A percentile compares a stretch with the other conserved stretches of the same genome.
These are phyloP conservation scores for Carex scoparia DNA, from an alignment of 176 grass and related monocot genomes.

Conservation along the genomic window DNA sequence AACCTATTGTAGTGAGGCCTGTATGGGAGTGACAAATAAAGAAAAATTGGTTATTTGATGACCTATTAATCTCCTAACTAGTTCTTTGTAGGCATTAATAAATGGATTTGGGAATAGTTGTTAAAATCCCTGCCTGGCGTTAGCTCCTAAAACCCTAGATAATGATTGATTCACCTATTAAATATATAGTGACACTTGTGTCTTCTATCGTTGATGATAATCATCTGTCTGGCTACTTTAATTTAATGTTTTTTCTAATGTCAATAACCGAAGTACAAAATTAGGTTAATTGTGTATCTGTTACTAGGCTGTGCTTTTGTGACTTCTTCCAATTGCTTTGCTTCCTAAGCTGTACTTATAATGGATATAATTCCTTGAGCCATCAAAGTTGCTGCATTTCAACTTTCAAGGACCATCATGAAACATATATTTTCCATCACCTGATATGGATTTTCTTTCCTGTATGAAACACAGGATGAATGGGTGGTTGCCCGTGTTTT, in stretches of 20 bases:
- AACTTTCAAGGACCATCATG: too few species aligned
- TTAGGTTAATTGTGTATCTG: neutral
- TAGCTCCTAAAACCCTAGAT: conserved; percentile 17
- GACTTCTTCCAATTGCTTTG: neutral
- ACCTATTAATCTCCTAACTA: neutral
- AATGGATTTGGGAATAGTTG: neutral
- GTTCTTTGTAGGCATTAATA: neutral
- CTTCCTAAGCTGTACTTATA: neutral
- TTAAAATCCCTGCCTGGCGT: neutral
- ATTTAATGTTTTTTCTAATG: neutral
- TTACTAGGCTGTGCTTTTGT: neutral
- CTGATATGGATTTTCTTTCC: neutral
- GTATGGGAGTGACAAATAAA: neutral
- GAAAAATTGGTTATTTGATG: neutral
- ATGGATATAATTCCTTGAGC: neutral
- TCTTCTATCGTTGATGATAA: neutral
- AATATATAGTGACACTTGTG: neutral
- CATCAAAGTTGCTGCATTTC: neutral
- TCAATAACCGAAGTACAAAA: neutral
- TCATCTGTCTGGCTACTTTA: neutral
- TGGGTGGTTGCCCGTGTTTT: conserved; percentile 87
- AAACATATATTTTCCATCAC: neutral
- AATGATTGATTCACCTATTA: neutral
- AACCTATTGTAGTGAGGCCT: neutral
- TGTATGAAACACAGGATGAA: conserved; percentile 49